Conservation (phyloP, 495 filamentous ascomycete genomes). For the Polyplosphaeria fusca region DNA sequence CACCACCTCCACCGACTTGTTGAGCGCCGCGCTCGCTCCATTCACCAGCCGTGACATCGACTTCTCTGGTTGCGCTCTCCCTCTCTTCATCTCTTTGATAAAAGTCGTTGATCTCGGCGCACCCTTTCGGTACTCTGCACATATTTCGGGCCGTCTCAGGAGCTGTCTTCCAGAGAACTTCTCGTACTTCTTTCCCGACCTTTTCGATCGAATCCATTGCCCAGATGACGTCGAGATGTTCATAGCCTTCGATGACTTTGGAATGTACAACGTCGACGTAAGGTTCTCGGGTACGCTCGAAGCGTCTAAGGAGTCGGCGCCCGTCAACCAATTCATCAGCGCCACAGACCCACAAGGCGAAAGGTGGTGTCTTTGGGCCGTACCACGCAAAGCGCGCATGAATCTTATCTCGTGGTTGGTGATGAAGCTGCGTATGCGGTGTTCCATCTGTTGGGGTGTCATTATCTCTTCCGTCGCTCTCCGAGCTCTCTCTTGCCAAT, state of each 20-base stretch:
- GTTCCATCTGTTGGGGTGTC: neutral
- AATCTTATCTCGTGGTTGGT: constrained; percentile 11
- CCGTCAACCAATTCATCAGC: constrained; percentile 85
- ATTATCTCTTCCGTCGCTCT: neutral
- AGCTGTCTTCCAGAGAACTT: constrained; percentile 78
- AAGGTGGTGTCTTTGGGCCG: constrained; percentile 70
- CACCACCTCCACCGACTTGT: constrained; percentile 23
- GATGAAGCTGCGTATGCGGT: neutral
- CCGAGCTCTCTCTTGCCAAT: constrained; percentile 26
- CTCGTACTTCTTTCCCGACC: constrained; percentile 75
- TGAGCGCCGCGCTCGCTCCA: constrained; percentile 20
- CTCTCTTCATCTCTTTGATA: constrained; percentile 10
- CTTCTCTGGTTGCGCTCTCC: constrained; percentile 9
- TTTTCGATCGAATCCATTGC: constrained; percentile 85
- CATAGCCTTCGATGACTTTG: constrained; percentile 80
- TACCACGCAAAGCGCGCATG: constrained; percentile 66
- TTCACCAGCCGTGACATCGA: constrained; percentile 26
- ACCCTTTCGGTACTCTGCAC: constrained; percentile 64
- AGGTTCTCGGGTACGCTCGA: constrained; percentile 77
- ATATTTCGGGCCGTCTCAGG: constrained; percentile 51
- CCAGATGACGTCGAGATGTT: constrained; percentile 96
- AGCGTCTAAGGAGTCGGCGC: constrained; percentile 64
- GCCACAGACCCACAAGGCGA: constrained; percentile 87
- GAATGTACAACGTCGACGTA: constrained; percentile 74
- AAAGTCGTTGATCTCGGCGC: constrained; percentile 46